Conservation (phyloP, 2,329 filamentous ascomycete genomes). For the Xylaria arbuscula region DNA sequence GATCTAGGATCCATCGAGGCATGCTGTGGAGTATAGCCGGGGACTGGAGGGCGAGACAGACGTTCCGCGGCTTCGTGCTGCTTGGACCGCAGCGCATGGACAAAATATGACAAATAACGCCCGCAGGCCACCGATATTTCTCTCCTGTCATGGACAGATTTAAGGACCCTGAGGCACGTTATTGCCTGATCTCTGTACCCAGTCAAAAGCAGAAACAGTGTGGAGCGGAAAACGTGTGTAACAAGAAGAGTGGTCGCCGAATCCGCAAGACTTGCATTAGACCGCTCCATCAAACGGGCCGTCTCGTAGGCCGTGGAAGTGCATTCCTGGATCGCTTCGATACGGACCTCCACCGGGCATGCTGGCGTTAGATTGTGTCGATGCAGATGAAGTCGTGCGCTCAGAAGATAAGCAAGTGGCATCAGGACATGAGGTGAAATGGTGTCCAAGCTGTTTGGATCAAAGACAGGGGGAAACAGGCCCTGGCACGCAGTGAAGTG, state of each 20-base stretch:
- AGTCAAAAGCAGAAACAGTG: conserved; percentile 80
- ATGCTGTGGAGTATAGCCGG: conserved; percentile 43
- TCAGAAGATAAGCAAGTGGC: conserved; percentile 82
- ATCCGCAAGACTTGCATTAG: conserved; percentile 69
- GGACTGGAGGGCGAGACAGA: conserved; percentile 45
- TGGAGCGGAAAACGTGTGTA: conserved; percentile 87
- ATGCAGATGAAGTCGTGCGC: conserved; percentile 85
- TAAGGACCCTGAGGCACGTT: conserved; percentile 76
- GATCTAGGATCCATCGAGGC: conserved; percentile 40
- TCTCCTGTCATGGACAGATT: conserved; percentile 75
- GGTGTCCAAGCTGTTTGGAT: conserved; percentile 71
- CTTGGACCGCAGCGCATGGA: conserved; percentile 71
- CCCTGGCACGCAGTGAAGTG: conserved; percentile 81
- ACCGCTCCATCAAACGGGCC: conserved; percentile 76
- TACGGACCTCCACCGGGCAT: conserved; percentile 73
- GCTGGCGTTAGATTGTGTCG: conserved; percentile 85
- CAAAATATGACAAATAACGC: conserved; percentile 83
- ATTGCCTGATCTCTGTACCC: conserved; percentile 78
- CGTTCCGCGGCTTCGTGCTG: conserved; percentile 58
- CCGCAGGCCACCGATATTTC: conserved; percentile 83
- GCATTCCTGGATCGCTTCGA: conserved; percentile 81
- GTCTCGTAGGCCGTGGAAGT: conserved; percentile 81
- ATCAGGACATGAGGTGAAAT: conserved; percentile 80
- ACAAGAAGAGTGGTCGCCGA: conserved; percentile 80
- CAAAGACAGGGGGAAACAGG: conserved; percentile 80